phyloP scores from a whole-genome alignment of 768 basidiomycete genomes.

The Mycena polygramma region DNA sequence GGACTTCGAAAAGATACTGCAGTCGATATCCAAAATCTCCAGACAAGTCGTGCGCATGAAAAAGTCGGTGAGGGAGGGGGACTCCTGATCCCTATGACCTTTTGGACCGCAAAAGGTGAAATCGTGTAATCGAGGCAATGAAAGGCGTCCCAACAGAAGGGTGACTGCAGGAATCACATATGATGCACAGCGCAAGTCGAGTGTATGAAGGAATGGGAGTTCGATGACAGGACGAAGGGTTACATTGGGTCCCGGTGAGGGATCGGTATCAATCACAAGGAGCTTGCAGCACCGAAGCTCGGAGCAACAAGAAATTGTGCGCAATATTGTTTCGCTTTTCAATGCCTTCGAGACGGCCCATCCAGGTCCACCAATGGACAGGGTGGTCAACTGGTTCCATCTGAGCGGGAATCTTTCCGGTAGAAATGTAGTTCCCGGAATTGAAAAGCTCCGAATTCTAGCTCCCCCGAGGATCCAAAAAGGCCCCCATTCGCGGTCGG shows the following conservation, averaged over 20 bases:
- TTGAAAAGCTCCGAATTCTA: not conserved
- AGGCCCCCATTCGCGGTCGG: not conserved
- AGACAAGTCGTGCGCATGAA: not conserved
- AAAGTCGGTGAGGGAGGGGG: not conserved
- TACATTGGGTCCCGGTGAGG: not conserved
- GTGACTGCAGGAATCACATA: not conserved
- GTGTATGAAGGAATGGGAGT: not conserved
- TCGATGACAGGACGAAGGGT: not conserved
- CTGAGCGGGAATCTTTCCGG: not conserved
- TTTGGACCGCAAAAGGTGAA: not conserved
- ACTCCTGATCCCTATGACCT: not conserved
- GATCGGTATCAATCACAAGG: not conserved
- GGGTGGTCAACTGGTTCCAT: not conserved
- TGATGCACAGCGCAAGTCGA: not conserved
- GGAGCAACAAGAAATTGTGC: not conserved
- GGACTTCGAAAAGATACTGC: not conserved
- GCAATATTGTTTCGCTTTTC: not conserved
- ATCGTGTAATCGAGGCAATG: not conserved
- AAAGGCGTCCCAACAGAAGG: not conserved
- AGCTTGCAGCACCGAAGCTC: not conserved
- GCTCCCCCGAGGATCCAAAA: not conserved
- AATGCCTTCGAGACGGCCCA: not conserved
- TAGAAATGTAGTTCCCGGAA: not conserved
- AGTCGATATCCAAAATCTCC: not conserved
- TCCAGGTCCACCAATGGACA: not conserved